These are phyloP conservation scores for Termitomyces sp. DNA, from an alignment of 768 basidiomycete species.

Conservation along the genomic window DNA sequence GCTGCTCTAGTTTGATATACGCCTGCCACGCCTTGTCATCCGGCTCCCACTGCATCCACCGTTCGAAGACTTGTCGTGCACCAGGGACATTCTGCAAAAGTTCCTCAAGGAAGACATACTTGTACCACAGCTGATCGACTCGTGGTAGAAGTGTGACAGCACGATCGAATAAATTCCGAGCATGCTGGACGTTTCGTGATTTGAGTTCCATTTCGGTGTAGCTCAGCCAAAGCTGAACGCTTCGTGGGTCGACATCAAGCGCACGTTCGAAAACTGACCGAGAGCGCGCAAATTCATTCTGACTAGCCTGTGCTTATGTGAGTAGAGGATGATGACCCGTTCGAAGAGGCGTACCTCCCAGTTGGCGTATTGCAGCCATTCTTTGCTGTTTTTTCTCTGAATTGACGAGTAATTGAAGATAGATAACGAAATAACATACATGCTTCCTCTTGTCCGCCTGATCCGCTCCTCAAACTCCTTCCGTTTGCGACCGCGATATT, in stretches of 20 bases:
- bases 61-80: slow-evolving; percentile 95
- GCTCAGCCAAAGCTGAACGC: slow-evolving; percentile 87
- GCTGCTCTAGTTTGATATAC: slow-evolving; percentile 96
- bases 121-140: slow-evolving; percentile 98
- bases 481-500: slow-evolving; percentile 88
- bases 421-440: slow-evolving; percentile 38
- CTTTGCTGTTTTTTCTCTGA: slow-evolving; percentile 46
- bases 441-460: slow-evolving; percentile 71
- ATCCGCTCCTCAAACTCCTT: slow-evolving; percentile 94
- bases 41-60: slow-evolving; percentile 99
- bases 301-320: slow-evolving; percentile 54
- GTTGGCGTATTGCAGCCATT: slow-evolving; percentile 83
- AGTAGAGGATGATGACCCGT: neutral
- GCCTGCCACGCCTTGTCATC: slow-evolving; percentile 99
- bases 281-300: slow-evolving; percentile 93
- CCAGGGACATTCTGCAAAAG: slow-evolving; percentile 94
- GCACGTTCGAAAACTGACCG: slow-evolving; percentile 96
- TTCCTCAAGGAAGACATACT: slow-evolving; percentile 98
- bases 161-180: slow-evolving; percentile 94
- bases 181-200: slow-evolving; percentile 94
- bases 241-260: slow-evolving; percentile 89
- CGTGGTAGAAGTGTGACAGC: slow-evolving; percentile 95
- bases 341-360: slow-evolving; percentile 56
- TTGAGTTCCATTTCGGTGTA: slow-evolving; percentile 99
- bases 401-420: neutral